Evolutionary conservation across 306 rosid species (phyloP).

Genomic region (Mucuna pruriens): DNA sequence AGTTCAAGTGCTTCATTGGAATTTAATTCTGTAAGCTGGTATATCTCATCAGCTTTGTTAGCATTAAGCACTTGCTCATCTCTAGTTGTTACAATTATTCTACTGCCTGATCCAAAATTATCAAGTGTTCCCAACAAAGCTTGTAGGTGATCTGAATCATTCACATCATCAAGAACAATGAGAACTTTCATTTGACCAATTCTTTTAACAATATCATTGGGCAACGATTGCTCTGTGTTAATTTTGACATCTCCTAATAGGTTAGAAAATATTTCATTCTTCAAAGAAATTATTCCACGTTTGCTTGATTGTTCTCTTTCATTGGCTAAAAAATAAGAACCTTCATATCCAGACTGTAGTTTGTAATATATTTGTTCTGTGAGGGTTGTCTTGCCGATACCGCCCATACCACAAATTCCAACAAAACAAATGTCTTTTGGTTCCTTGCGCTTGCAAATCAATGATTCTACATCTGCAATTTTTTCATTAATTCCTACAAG

Average conservation of each 20-base stretch:
- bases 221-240: neutral
- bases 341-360: no score
- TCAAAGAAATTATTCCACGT: no score
- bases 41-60: neutral
- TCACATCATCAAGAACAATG: neutral
- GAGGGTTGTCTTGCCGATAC: no score
- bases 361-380: no score
- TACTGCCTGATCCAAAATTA: neutral
- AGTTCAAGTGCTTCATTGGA: neutral
- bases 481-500: no score
- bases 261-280: no score
- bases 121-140: neutral
- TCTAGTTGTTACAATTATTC: neutral
- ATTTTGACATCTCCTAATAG: neutral
- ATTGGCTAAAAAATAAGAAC: no score
- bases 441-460: no score
- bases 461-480: no score
- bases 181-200: neutral
- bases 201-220: neutral
- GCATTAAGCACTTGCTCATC: neutral
- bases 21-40: neutral
- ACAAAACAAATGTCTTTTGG: no score
- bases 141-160: neutral
- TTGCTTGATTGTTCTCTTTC: no score
- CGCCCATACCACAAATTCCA: no score